Base-by-base conservation (phyloP, 2,329 filamentous ascomycete genomes). In the Scorias spongiosa region DNA sequence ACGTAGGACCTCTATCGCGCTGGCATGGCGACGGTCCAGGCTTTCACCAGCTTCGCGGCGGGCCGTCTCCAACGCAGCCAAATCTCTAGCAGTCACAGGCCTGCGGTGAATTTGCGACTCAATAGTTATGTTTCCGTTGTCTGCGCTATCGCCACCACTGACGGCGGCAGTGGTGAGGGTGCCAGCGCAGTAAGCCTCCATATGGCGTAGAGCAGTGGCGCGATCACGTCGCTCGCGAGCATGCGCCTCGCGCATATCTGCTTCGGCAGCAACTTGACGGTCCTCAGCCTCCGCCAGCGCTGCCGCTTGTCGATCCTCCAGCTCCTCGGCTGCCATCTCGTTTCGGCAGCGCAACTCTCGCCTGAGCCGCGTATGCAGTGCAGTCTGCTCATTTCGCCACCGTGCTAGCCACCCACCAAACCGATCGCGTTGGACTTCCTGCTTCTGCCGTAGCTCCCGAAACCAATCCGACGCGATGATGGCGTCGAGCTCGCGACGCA, bases 171-270 rank as follows among this genome's bases (percentile, higher is more conserved):
- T 52, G 20, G 51, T 51, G 34, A 56, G 56, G 7, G 49, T 58
- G 10, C 65, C 66, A 5, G 60, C 58, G 45, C 67, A 70, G 47
- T 68, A 71, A 3, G 66, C 66, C 45, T 68, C 65, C 60, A 70
- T 69, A 46, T 70, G 63, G 46, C 64, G 66, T 2, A 70, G 51
- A 0, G 66, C 67, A 2, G 65, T 68, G 0, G 61, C 63, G 10
- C 61, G 61, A 49, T 68, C 67, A 32, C 63, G 59, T 10, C 55
- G 53, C 47, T 69, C 68, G 20, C 62, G 54, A 1, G 55, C 57
- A 17, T 71, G 68, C 2, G 55, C 44, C 42, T 60, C 56, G 30
- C 63, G 62, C 18, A 70, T 52, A 39, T 65, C 63, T 32, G 64
- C 60, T 49, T 69, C 66, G 15, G 61, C 63, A 11, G 57, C 52